These are phyloP conservation scores for Russula ochroleuca DNA, from an alignment of 768 basidiomycete species.

Conservation along the genomic window DNA sequence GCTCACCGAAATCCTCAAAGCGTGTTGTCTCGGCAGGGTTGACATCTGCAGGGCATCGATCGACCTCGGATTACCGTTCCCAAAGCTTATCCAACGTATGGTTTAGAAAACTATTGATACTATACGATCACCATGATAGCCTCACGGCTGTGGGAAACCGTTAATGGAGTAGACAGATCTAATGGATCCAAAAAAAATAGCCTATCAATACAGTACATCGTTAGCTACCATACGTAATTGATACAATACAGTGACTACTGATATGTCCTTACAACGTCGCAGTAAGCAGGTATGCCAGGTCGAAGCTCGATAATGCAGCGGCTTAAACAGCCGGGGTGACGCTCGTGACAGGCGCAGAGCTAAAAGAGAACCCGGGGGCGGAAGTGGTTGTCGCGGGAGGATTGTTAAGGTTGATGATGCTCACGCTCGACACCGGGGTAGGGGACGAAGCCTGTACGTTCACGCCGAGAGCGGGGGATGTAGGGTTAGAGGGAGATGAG, in stretches of 20 bases:
- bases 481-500: background rate
- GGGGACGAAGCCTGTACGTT: background rate
- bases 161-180: background rate
- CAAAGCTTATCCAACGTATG: too few relatives aligned
- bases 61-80: too few relatives aligned
- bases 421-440: background rate
- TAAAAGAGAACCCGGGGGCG: conserved; percentile 6
- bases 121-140: too few relatives aligned
- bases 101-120: too few relatives aligned
- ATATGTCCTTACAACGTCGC: conserved; percentile 1
- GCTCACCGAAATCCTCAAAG: too few relatives aligned
- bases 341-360: conserved; percentile 1
- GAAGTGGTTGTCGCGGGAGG: background rate
- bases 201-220: background rate
- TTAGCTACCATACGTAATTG: background rate
- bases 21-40: too few relatives aligned
- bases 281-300: conserved; percentile 6
- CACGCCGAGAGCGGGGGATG: background rate
- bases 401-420: conserved; percentile 5
- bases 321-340: background rate
- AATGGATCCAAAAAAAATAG: background rate
- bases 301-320: background rate
- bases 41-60: too few relatives aligned
- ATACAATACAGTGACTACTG: background rate
- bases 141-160: background rate